Base-by-base conservation (phyloP, 1,284 basidiomycete species). In the Ustilago hordei region DNA sequence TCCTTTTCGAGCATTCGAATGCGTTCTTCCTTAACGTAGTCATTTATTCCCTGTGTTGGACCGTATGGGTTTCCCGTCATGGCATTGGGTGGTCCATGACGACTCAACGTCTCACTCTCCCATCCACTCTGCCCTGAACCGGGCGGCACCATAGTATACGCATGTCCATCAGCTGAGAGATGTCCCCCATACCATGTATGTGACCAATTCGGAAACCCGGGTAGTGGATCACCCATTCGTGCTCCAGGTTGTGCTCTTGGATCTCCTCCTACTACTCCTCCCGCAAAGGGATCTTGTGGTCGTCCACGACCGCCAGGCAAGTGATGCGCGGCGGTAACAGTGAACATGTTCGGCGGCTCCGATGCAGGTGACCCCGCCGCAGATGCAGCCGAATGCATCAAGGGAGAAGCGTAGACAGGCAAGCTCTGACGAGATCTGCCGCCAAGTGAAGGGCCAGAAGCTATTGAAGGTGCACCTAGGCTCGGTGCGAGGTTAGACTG, bases 1-100 rank as follows among this genome's bases (percentile, higher is more conserved):
- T 82, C 74, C 61, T 80, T 78, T 47, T 81, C 81, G 12, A 82
- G 67, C 80, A 82, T 82, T 31, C 78, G 65, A 12, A 81, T 80
- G 35, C 81, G 67, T 55, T 81, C 80, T 35, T 82, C 80, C 43
- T 82, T 82, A 45, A 80, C 64, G 13, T 75, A 60, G 17, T 81
- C 80, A 39, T 59, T 43, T 15, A 54, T 61, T 31, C 53, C 28
- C 8, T 55, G 43, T 45, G n/a, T 39, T 13, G 45, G 65, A 8
- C 63, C 66, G 55, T 75, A 75, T 1, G 74, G 35, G 23, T 59
- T 41, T 13, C 12, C 34, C 6, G 43, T 50, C 9, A 39, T 11
- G 11, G 38, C 4, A 5, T 53, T 45, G 13, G 52, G 53, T 3
- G 39, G 47, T 3, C 60, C 61, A n/a, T 55, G 31, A 6, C 67